Evolutionary conservation across 2,329 filamentous ascomycete genomes (phyloP).

Genomic region (Hypoxylon rubiginosum): DNA sequence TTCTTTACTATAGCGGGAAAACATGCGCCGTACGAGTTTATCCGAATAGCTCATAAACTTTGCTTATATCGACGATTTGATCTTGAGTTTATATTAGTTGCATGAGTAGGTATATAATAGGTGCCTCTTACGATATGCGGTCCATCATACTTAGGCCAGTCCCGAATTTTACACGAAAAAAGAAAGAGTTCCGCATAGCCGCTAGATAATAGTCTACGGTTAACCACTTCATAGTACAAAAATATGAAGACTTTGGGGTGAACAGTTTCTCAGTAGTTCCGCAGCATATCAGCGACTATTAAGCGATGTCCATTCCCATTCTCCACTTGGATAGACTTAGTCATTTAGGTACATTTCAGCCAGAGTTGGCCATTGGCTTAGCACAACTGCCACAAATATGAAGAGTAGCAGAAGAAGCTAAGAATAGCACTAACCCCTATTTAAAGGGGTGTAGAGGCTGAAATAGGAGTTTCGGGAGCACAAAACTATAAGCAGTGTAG

Average conservation of each 20-base stretch:
- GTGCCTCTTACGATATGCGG: neutral
- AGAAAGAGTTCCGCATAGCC: neutral
- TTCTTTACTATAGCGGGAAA: neutral
- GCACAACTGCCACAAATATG: conserved; percentile 3
- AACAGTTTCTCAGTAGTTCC: neutral
- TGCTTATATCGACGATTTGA: neutral
- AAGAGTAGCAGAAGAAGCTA: neutral
- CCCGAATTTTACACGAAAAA: conserved; percentile 2
- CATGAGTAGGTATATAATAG: neutral
- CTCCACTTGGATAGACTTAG: conserved; percentile 1
- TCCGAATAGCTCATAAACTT: neutral
- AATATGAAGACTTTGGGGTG: neutral
- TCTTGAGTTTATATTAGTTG: neutral
- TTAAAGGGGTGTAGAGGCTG: neutral
- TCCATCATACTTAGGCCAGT: neutral
- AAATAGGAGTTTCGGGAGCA: neutral
- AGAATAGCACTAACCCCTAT: conserved; percentile 5
- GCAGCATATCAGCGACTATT: neutral
- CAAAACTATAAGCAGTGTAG: neutral
- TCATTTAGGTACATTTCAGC: conserved; percentile 2
- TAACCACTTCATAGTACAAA: neutral
- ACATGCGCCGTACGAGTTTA: neutral
- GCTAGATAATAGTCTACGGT: neutral
- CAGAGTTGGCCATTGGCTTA: conserved; percentile 5
- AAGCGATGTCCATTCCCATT: neutral